These are phyloP conservation scores for Boletus bicolor DNA, from an alignment of 768 basidiomycete genomes.

Conservation along the genomic window DNA sequence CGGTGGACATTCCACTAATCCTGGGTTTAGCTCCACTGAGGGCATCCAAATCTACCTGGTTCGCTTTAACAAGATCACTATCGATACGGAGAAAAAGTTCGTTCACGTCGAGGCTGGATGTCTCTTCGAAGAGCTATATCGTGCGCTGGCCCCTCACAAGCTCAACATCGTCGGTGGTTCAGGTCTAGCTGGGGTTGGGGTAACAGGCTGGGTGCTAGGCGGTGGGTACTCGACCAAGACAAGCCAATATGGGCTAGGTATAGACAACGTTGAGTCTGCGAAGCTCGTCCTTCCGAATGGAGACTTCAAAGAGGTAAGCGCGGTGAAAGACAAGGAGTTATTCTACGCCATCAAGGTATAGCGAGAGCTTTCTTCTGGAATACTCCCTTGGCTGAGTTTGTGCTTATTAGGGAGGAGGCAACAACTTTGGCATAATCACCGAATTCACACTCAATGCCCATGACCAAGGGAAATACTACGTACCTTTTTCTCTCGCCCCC, in stretches of 20 bases:
- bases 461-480: conserved; percentile 6
- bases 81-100: background rate
- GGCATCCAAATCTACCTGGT: conserved; percentile 30
- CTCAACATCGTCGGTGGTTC: conserved; percentile 27
- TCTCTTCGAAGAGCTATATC: conserved; percentile 31
- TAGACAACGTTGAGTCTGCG: conserved; percentile 32
- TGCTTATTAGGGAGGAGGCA: conserved; percentile 17
- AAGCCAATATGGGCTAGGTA: conserved; percentile 32
- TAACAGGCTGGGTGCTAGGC: conserved; percentile 33
- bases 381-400: background rate
- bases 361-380: no score
- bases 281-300: conserved; percentile 33
- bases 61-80: conserved; percentile 23
- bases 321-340: background rate
- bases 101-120: conserved; percentile 28
- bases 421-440: conserved; percentile 31
- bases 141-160: conserved; percentile 1
- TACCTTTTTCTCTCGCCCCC: background rate
- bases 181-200: conserved; percentile 25
- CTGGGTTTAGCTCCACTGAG: conserved; percentile 31
- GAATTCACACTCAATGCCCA: conserved; percentile 21
- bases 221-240: conserved; percentile 35
- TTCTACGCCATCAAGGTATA: conserved; percentile 4
- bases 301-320: conserved; percentile 1
- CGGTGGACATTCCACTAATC: conserved; percentile 31